A percentile compares a stretch with the other conserved stretches of the same genome.
These are phyloP conservation scores for Metschnikowia gelsemii DNA, from an alignment of 805 yeast genomes.

Conservation along the genomic window DNA sequence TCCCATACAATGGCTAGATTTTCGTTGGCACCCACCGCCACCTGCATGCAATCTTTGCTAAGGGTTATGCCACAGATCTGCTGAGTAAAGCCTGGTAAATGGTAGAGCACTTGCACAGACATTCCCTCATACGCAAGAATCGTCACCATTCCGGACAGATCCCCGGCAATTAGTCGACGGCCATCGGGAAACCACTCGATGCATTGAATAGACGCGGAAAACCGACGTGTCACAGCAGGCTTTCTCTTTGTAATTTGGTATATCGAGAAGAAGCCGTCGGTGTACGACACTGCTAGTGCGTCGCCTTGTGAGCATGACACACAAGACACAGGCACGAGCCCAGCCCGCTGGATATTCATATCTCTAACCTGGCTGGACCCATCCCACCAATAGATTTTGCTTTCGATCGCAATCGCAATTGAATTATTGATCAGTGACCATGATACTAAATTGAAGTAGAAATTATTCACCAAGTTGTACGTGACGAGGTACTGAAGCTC, in stretches of 20 bases:
- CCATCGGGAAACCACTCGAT: conserved; percentile 56
- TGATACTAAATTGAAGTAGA: conserved; percentile 69
- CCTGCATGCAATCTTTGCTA: conserved; percentile 49
- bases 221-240: conserved; percentile 32
- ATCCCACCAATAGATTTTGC: conserved; percentile 62
- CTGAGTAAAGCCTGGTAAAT: conserved; percentile 32
- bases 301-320: conserved; percentile 54
- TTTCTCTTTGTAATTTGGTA: conserved; percentile 31
- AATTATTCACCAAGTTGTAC: conserved; percentile 64
- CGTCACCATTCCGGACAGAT: conserved; percentile 59
- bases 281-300: conserved; percentile 55
- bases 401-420: conserved; percentile 67
- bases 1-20: conserved; percentile 81
- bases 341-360: conserved; percentile 30
- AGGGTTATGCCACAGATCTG: conserved; percentile 48
- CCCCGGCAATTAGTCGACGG: conserved; percentile 56
- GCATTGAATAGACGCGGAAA: conserved; percentile 44
- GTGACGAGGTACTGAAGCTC: conserved; percentile 22
- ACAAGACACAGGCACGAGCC: conserved; percentile 45
- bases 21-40: conserved; percentile 85
- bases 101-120: conserved; percentile 12
- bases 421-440: conserved; percentile 58
- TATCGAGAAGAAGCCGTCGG: conserved; percentile 50
- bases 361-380: conserved; percentile 45
- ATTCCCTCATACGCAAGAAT: conserved; percentile 34